Conservation (phyloP, 306 rosid species). For the Erythrophleum fordii region DNA sequence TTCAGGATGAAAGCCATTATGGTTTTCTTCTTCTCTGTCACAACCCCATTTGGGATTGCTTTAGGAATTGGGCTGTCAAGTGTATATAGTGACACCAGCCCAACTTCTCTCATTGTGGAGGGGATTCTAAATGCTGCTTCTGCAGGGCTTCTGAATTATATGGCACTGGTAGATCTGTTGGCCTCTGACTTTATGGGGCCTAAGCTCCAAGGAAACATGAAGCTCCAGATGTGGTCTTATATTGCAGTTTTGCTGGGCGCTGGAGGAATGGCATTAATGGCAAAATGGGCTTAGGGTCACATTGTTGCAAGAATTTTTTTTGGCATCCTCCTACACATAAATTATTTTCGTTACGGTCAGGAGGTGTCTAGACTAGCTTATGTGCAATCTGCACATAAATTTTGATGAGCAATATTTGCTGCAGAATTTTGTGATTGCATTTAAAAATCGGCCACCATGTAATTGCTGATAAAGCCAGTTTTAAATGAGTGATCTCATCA, state of each 20-base stretch:
- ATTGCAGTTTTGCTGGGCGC: conserved; percentile 64
- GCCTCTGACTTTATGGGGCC: conserved; percentile 14
- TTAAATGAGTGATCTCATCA: not conserved
- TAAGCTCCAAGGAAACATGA: conserved; percentile 5
- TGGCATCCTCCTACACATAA: too few species aligned
- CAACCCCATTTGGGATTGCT: conserved; percentile 72
- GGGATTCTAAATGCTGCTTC: conserved; percentile 43
- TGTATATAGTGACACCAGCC: conserved; percentile 57
- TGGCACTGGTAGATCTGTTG: not conserved
- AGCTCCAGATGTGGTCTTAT: conserved; percentile 52
- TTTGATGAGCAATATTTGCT: not conserved
- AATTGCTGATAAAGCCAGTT: not conserved
- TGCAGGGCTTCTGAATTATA: conserved; percentile 15
- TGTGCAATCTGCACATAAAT: not conserved
- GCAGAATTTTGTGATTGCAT: too few species aligned
- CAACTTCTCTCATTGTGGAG: conserved; percentile 61
- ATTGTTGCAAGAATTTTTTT: too few species aligned
- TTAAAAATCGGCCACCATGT: too few species aligned
- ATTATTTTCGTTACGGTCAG: too few species aligned
- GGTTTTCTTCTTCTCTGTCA: conserved; percentile 66
- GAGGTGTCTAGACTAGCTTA: too few species aligned
- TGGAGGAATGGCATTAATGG: conserved; percentile 51
- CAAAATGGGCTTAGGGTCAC: conserved; percentile 3
- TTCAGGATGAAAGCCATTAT: not conserved
- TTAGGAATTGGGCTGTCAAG: conserved; percentile 63